A percentile compares a stretch with the other conserved stretches of the same genome.
These are phyloP conservation scores for Rubus parviflorus DNA, from an alignment of 306 rosid species.

Conservation along the genomic window DNA sequence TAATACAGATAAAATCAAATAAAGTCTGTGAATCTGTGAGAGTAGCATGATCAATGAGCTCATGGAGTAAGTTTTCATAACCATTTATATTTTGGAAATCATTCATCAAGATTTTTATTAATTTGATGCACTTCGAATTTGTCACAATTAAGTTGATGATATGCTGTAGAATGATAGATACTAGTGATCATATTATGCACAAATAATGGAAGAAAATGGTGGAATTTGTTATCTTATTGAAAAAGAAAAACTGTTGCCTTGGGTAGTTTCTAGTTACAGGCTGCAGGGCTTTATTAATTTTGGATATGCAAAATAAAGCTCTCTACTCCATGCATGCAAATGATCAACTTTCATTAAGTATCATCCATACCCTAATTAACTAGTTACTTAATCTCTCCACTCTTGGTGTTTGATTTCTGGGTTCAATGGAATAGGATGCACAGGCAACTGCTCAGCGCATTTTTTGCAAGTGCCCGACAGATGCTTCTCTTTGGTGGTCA, in stretches of 20 bases:
- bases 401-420: background rate
- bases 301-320: background rate
- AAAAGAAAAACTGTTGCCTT: background rate
- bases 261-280: background rate
- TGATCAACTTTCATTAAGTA: background rate
- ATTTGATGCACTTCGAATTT: background rate
- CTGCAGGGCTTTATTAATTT: background rate
- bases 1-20: background rate
- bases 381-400: background rate
- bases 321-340: background rate
- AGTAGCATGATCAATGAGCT: background rate
- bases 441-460: slow-evolving; percentile 16
- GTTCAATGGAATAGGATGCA: slow-evolving; percentile 23
- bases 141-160: background rate
- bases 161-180: background rate
- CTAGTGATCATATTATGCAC: background rate
- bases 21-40: background rate
- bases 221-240: background rate
- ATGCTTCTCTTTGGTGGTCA: slow-evolving; percentile 25
- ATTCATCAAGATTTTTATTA: background rate
- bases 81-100: background rate
- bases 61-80: background rate
- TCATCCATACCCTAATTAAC: slow-evolving; percentile 6
- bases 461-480: slow-evolving; percentile 18
- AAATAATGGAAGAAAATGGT: background rate